Conservation (phyloP, 164 flowering plant genomes). For the Chimonanthus praecox region DNA sequence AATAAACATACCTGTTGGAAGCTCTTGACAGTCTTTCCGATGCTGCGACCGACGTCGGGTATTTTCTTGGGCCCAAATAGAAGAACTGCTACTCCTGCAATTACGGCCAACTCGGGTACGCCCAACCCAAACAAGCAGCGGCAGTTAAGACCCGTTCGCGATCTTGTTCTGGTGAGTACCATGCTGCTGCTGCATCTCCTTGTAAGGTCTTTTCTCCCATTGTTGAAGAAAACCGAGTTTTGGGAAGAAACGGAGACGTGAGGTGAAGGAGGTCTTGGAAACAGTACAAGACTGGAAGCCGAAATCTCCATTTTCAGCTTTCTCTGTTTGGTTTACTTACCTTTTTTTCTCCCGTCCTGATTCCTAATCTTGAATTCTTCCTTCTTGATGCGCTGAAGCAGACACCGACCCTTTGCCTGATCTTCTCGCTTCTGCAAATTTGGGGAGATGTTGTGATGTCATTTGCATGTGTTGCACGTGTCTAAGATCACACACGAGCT, state of each 20-base stretch:
- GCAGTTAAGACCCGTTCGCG: slow-evolving; percentile 41
- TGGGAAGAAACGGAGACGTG: slow-evolving; percentile 31
- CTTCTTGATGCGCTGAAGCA: neutral
- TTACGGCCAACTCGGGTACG: slow-evolving; percentile 87
- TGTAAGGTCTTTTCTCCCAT: slow-evolving; percentile 7
- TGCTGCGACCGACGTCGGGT: slow-evolving; percentile 75
- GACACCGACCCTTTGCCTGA: neutral
- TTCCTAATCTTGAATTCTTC: too few relatives aligned
- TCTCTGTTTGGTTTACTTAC: neutral
- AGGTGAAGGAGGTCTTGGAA: slow-evolving; percentile 17
- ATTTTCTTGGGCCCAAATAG: slow-evolving; percentile 86
- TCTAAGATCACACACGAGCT: neutral
- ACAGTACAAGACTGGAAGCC: neutral
- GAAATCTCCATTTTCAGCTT: neutral
- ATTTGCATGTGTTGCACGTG: neutral
- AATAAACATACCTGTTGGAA: slow-evolving; percentile 68
- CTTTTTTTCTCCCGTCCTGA: neutral
- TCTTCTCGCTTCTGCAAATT: neutral
- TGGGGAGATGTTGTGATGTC: neutral
- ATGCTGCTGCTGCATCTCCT: slow-evolving; percentile 11
- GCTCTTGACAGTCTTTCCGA: slow-evolving; percentile 91
- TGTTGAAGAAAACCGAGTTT: slow-evolving; percentile 29
- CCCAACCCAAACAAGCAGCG: slow-evolving; percentile 79
- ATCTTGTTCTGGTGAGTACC: slow-evolving; percentile 20
- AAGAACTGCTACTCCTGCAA: slow-evolving; percentile 81